Evolutionary conservation across 306 rosid species (phyloP), one percentile per base, ranked within the genome.

Genomic region (Inga leiocalycina): DNA sequence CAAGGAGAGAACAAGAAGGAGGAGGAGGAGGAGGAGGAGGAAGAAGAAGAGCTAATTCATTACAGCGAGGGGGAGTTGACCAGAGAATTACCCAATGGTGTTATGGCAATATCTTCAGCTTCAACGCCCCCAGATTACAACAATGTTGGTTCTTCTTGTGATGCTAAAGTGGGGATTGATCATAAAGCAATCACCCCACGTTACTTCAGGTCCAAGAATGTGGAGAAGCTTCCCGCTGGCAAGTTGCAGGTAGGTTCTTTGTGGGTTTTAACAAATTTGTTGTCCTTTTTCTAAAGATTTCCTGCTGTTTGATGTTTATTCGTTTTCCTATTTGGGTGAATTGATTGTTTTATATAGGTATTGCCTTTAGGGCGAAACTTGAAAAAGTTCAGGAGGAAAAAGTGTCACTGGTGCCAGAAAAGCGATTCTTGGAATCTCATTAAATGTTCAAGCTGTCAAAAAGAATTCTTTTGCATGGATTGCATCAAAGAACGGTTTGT

Each of bases 71-170:
- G 80, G 54, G 97, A 87, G 80, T 83, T 97, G 70, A 94, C 87
- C 51, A 91, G 94, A 80, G 92, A 97, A 82, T 91, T 97, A 86
- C 97, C 98, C 0, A 89, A 97, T 65, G 99, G 99, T n/a, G 86
- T 89, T 10, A 97, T 97, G 99, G 97, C 94, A 62, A 97, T 97
- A 56, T 88, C 99, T 37, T 90, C 97, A 2, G 91, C 95, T 34
- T 85, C 89, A 20, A 83, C 89, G 4, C 83, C 83, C 0, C 79
- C n/a, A 45, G 87, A 86, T 86, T 86, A 82, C 59, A 74, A 82
- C 89, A 94, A 97, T 90, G 94, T 67, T 69, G 91, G 86, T 88
- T 82, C 94, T 3, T 84, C 89, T 67, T 86, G 85, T 67, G 90
- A 81, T 82, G 88, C 86, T 56, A 94, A 89, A 82, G 86, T 89